Evolutionary conservation across 2,329 filamentous ascomycete species (phyloP).

Genomic region (Scolecobasidium constrictum): DNA sequence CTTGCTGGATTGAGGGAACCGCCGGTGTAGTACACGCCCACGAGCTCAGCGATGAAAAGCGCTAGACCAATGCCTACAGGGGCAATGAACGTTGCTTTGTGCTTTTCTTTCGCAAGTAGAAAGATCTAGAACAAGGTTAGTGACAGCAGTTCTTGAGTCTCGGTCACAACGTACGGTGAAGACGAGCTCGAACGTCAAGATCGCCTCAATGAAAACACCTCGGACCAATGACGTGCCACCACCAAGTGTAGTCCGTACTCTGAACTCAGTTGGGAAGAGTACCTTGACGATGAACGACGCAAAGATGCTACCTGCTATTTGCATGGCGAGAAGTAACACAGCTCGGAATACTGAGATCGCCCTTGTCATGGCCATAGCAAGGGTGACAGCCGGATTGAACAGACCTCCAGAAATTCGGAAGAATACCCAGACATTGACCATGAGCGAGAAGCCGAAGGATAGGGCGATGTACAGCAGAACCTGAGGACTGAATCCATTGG

Average conservation of each 20-base stretch:
- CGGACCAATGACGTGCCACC: conserved; percentile 31
- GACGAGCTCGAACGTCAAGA: conserved; percentile 35
- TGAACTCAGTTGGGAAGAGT: conserved; percentile 34
- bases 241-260: conserved; percentile 31
- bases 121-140: conserved; percentile 11
- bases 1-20: conserved; percentile 10
- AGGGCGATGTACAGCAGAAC: conserved; percentile 18
- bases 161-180: conserved; percentile 22
- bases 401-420: conserved; percentile 9
- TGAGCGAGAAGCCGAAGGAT: conserved; percentile 16
- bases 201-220: conserved; percentile 39
- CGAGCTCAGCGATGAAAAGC: conserved; percentile 12
- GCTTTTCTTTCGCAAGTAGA: conserved; percentile 31
- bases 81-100: conserved; percentile 30
- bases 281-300: conserved; percentile 32
- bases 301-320: conserved; percentile 23
- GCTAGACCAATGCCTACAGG: conserved; percentile 21
- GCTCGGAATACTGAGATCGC: conserved; percentile 22
- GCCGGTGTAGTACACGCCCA: conserved; percentile 8
- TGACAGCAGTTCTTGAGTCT: not conserved
- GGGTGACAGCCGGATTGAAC: conserved; percentile 24
- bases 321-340: conserved; percentile 20
- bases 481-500: conserved; percentile 14
- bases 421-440: conserved; percentile 10
- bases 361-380: conserved; percentile 26